Evolutionary conservation across 2,329 filamentous ascomycete species (phyloP), one percentile per base, ranked within the genome.

Genomic region (Lachnum nothofagi): DNA sequence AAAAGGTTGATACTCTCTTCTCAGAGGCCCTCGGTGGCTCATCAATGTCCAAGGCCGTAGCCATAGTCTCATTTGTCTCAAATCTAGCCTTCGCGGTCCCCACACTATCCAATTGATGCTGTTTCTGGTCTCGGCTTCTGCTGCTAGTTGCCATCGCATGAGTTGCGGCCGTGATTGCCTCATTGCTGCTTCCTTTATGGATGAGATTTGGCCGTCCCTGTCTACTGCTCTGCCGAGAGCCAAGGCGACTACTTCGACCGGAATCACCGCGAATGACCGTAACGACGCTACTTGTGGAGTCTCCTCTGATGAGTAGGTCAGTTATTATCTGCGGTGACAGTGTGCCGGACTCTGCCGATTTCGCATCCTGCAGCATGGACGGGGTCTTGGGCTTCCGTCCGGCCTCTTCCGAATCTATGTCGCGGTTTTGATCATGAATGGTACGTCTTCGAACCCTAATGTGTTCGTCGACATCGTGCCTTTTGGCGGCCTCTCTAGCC

Each of bases 181-280:
- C 55, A 25, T 34, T 54, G 37, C 51, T 52, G 8, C 47, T 50
- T 16, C 43, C 43, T n/a, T 46, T 25, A 9, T 38, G 43, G 25
- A 17, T 25, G 10, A 27, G 31, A 22, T 33, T 9, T 2, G 23
- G 24, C 5, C 41, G 27, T 19, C 22, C 24, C 24, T 24, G 33
- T n/a, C 42, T 45, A 25, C 43, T 54, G 10, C 42, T 46, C 24
- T 27, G 33, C 31, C 46, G 44, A 10, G 42, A 42, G 12, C 43
- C 49, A n/a, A 39, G 19, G 19, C 31, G 40, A 1, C 19, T 46
- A 45, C 51, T 57, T 24, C 45, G 40, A 9, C 52, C 47, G n/a
- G 59, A 62, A 42, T 57, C 58, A 29, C 56, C 50, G 23, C 56
- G 49, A 8, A 63, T 41, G 9, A 56, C 60, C 2, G 61, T 63